phyloP scores from a whole-genome alignment of 2,329 filamentous ascomycete genomes.

The Fonsecaea multimorphosa region DNA sequence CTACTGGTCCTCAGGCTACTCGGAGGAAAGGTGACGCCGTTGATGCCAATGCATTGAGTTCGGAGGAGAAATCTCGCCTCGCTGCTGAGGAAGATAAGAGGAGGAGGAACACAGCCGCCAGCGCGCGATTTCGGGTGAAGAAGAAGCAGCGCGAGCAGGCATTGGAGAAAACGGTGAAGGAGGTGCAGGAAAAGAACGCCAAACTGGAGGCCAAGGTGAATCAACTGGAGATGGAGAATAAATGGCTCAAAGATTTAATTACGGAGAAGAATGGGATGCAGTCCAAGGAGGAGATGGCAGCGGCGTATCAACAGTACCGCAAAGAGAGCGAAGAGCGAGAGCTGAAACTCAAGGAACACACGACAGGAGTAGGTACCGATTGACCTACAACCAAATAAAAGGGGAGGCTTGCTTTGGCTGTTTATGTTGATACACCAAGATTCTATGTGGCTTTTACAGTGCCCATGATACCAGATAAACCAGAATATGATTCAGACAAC shows the following conservation, averaged over 20 bases:
- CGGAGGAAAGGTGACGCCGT: conserved; percentile 28
- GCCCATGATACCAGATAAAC: conserved; percentile 35
- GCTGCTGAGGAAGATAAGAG: conserved; percentile 90
- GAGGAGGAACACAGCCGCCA: conserved; percentile 85
- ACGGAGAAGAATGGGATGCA: conserved; percentile 75
- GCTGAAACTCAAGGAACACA: conserved; percentile 36
- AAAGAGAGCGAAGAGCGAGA: conserved; percentile 43
- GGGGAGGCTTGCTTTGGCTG: conserved; percentile 20
- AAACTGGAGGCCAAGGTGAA: conserved; percentile 74
- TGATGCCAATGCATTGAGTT: conserved; percentile 49
- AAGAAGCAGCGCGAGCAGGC: conserved; percentile 95
- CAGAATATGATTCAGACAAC: conserved; percentile 15
- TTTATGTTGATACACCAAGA: conserved; percentile 15
- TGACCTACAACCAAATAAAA: conserved; percentile 33
- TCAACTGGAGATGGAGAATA: conserved; percentile 82
- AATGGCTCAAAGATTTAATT: conserved; percentile 79
- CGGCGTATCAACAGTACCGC: conserved; percentile 50
- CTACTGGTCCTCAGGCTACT: not conserved
- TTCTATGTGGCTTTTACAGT: conserved; percentile 14
- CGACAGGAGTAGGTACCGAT: conserved; percentile 41
- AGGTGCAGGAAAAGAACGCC: conserved; percentile 79
- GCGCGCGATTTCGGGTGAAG: conserved; percentile 88
- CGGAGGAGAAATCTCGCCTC: conserved; percentile 73
- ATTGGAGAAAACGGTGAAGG: conserved; percentile 80
- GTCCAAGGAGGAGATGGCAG: conserved; percentile 50